Evolutionary conservation across 1,139 yeast species (phyloP).

Genomic region (Arxiozyma slooffiae): DNA sequence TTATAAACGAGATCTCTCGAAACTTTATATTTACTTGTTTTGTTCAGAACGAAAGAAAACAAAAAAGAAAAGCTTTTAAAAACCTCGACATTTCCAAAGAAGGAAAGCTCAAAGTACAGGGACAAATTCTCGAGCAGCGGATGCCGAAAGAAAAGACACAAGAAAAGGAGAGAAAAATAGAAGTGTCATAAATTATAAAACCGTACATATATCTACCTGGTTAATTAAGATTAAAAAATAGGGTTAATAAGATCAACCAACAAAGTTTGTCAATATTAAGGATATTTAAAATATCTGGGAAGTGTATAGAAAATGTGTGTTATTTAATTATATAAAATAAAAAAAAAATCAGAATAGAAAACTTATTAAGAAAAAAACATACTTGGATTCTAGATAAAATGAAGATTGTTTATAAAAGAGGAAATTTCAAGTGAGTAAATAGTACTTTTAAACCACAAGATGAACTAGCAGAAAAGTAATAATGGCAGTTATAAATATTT

Average conservation of each 20-base stretch:
- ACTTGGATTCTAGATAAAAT: not conserved
- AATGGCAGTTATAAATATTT: conserved; percentile 5
- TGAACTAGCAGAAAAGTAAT: conserved; percentile 14
- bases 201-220: too few species aligned
- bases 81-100: not conserved
- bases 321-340: too few species aligned
- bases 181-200: too few species aligned
- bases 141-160: not conserved
- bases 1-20: not conserved
- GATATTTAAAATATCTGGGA: too few species aligned
- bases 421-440: not conserved
- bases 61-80: too few species aligned
- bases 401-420: not conserved
- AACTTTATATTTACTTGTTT: not conserved
- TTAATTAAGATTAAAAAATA: too few species aligned
- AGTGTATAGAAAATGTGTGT: too few species aligned
- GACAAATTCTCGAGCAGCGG: too few species aligned
- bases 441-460: conserved; percentile 10
- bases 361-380: not conserved
- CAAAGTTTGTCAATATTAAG: too few species aligned
- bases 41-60: not conserved
- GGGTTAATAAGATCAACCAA: too few species aligned
- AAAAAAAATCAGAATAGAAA: not conserved
- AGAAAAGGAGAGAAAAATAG: not conserved
- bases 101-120: too few species aligned